Conservation (phyloP, 2,329 filamentous ascomycete genomes). For the Penicillium digitatum region DNA sequence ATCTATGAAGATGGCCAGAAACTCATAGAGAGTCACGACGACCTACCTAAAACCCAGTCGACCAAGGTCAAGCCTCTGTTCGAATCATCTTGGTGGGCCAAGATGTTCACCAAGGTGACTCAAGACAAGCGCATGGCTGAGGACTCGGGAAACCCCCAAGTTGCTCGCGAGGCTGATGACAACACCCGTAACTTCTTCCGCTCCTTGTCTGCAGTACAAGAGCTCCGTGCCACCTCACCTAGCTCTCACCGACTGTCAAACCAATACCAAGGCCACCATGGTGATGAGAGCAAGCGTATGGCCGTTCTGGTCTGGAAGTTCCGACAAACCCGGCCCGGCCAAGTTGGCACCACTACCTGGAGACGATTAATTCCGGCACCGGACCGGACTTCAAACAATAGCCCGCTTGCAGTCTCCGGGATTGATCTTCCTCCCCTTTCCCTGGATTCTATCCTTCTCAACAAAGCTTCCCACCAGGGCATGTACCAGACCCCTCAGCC, state of each 20-base stretch:
- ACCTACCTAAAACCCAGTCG: conserved; percentile 33
- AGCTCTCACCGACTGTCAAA: conserved; percentile 27
- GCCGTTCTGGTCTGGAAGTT: conserved; percentile 48
- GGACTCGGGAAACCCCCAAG: conserved; percentile 31
- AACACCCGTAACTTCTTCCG: conserved; percentile 37
- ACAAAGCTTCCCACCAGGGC: conserved; percentile 27
- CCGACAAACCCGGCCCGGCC: conserved; percentile 38
- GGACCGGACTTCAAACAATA: conserved; percentile 36
- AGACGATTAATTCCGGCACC: conserved; percentile 40
- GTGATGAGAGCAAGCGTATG: conserved; percentile 37
- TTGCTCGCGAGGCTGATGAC: conserved; percentile 33
- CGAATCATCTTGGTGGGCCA: conserved; percentile 46
- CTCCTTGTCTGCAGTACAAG: conserved; percentile 45
- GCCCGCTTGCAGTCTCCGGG: conserved; percentile 32
- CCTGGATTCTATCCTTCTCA: conserved; percentile 34
- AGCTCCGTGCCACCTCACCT: conserved; percentile 38
- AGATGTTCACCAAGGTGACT: conserved; percentile 41
- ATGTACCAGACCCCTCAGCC: conserved; percentile 33
- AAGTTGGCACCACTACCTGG: conserved; percentile 46
- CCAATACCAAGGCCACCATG: conserved; percentile 23
- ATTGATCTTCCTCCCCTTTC: conserved; percentile 38
- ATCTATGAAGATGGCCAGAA: conserved; percentile 40
- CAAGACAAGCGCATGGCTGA: conserved; percentile 40
- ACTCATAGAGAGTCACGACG: conserved; percentile 31
- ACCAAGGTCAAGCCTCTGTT: conserved; percentile 44